phyloP scores from a whole-genome alignment of 2,329 filamentous ascomycete species.

The Xylaria digitata region DNA sequence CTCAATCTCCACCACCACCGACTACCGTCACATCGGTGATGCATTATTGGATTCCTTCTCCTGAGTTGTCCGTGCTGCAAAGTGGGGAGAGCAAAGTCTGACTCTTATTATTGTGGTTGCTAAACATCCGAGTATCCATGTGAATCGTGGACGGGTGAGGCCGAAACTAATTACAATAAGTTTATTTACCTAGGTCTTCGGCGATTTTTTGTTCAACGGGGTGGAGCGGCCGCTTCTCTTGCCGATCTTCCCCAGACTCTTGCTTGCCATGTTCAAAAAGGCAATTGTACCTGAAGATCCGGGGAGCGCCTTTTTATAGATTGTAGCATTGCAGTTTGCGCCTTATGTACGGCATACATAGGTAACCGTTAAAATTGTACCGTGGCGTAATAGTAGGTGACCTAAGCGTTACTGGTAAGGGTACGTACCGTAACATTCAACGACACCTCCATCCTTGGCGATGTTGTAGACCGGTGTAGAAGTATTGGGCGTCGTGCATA shows the following conservation, averaged over 20 bases:
- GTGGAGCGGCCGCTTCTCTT: slow-evolving; percentile 7
- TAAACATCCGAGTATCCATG: not conserved
- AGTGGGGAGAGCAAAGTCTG: not conserved
- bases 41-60: slow-evolving; percentile 27
- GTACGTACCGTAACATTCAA: not conserved
- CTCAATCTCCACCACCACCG: slow-evolving; percentile 19
- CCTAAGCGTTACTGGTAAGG: not conserved
- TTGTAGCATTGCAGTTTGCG: slow-evolving; percentile 17
- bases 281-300: slow-evolving; percentile 32
- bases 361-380: slow-evolving; percentile 2
- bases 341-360: slow-evolving; percentile 17
- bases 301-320: slow-evolving; percentile 16
- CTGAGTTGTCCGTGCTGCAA: slow-evolving; percentile 15
- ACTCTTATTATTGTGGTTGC: not conserved
- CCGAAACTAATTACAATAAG: slow-evolving; percentile 5
- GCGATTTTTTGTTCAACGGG: not conserved
- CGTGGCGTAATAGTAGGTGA: not conserved
- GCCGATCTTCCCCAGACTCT: slow-evolving; percentile 33
- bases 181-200: slow-evolving; percentile 1
- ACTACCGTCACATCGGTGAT: slow-evolving; percentile 29
- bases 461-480: slow-evolving; percentile 8
- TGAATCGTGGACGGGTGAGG: not conserved
- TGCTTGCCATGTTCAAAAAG: slow-evolving; percentile 26
- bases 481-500: slow-evolving; percentile 26
- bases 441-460: slow-evolving; percentile 12